phyloP scores from a whole-genome alignment of 1,139 yeast species.

The Williopsis jadinii region DNA sequence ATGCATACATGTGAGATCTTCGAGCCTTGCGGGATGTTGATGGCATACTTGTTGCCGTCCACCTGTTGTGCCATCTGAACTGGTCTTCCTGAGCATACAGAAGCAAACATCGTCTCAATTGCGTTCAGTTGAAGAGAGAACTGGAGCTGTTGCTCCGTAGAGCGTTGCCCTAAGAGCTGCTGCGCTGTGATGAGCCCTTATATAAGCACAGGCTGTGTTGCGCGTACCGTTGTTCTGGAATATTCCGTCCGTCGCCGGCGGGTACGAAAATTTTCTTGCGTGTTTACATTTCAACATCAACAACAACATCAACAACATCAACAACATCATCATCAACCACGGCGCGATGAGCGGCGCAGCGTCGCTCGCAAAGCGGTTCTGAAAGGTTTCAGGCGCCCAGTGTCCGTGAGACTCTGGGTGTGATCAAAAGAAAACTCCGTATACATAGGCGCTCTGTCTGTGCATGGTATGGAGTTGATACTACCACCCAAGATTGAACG shows the following conservation, averaged over 20 bases:
- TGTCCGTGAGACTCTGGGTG: background rate
- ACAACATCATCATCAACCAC: too few relatives aligned
- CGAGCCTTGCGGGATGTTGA: slow-evolving; percentile 53
- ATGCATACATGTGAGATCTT: slow-evolving; percentile 67
- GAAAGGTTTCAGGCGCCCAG: slow-evolving; percentile 16
- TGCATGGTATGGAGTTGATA: background rate
- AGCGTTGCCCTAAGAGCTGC: too few relatives aligned
- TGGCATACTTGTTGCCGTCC: slow-evolving; percentile 56
- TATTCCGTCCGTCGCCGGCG: background rate
- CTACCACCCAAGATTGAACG: slow-evolving; percentile 55
- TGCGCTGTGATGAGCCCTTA: too few relatives aligned
- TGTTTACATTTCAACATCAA: background rate
- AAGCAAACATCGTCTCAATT: slow-evolving; percentile 34
- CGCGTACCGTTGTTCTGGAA: background rate
- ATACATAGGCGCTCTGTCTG: background rate
- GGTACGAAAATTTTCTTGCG: background rate
- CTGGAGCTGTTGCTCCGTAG: background rate
- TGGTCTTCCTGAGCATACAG: slow-evolving; percentile 52
- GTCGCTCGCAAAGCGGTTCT: background rate
- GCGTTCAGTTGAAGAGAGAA: background rate
- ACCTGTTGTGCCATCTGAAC: slow-evolving; percentile 53
- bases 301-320: too few relatives aligned
- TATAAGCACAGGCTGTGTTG: background rate
- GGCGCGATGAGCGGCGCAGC: too few relatives aligned
- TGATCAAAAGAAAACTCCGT: background rate